Evolutionary conservation across 2,329 filamentous ascomycete species (phyloP).

Genomic region (Sporothrix sp.): DNA sequence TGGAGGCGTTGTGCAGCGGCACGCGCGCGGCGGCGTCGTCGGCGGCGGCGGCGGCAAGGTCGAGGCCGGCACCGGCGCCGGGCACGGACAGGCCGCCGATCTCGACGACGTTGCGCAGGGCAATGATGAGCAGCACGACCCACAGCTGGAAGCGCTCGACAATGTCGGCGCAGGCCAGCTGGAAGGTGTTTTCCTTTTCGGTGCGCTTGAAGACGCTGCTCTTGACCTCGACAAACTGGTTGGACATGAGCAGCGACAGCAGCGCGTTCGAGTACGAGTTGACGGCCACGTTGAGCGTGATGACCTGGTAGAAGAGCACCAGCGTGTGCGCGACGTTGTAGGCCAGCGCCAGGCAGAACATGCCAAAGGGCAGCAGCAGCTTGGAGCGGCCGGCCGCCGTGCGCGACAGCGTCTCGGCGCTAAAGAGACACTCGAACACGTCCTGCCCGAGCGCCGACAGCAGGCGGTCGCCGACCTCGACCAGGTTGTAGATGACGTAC

Average conservation of each 20-base stretch:
- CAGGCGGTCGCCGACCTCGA: slow-evolving; percentile 85
- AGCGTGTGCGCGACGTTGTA: slow-evolving; percentile 87
- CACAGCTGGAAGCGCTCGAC: slow-evolving; percentile 96
- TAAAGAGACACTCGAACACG: slow-evolving; percentile 91
- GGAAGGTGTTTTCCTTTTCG: slow-evolving; percentile 95
- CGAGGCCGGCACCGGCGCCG: slow-evolving; percentile 42
- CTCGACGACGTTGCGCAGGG: slow-evolving; percentile 90
- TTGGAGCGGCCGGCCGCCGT: slow-evolving; percentile 85
- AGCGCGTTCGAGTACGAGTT: slow-evolving; percentile 98
- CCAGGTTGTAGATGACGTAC: slow-evolving; percentile 96
- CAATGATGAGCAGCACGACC: slow-evolving; percentile 95
- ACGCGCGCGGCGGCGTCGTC: slow-evolving; percentile 41
- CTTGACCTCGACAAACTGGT: slow-evolving; percentile 99
- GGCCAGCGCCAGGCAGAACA: slow-evolving; percentile 75
- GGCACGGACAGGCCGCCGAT: slow-evolving; percentile 71
- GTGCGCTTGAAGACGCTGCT: slow-evolving; percentile 98
- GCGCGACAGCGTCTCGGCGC: slow-evolving; percentile 80
- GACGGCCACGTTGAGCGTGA: slow-evolving; percentile 93
- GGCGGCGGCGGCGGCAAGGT: slow-evolving; percentile 32
- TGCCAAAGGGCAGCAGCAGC: slow-evolving; percentile 75
- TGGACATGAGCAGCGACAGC: slow-evolving; percentile 83
- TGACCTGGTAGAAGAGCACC: slow-evolving; percentile 91
- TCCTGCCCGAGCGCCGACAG: slow-evolving; percentile 90
- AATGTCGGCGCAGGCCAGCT: slow-evolving; percentile 90
- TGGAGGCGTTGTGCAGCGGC: slow-evolving; percentile 58